phyloP scores from a whole-genome alignment of 805 yeast genomes.

The Saccharomyces mikatae region DNA sequence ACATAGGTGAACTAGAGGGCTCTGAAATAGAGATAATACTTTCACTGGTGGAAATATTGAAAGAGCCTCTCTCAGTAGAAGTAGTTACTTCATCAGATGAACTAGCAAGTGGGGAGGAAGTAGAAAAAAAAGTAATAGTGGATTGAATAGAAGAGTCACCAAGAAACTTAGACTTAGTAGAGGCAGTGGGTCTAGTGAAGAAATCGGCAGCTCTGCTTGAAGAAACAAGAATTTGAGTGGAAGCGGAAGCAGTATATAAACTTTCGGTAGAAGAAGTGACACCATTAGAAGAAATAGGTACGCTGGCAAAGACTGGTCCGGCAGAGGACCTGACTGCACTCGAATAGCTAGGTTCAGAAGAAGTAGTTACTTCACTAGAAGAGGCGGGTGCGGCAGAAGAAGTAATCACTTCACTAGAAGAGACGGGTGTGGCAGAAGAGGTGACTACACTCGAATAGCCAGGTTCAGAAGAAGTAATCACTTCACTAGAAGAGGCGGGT shows the following conservation, averaged over 20 bases:
- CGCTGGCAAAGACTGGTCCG: neutral
- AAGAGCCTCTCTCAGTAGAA: neutral
- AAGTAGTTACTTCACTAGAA: neutral
- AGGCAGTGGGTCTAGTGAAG: neutral
- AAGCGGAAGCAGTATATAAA: neutral
- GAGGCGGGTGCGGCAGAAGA: neutral
- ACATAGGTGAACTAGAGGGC: neutral
- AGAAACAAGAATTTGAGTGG: neutral
- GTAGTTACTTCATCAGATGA: neutral
- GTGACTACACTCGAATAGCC: neutral
- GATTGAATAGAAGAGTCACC: neutral
- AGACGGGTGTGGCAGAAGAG: neutral
- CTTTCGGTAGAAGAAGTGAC: neutral
- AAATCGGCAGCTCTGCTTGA: neutral
- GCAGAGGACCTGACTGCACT: neutral
- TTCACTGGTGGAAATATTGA: neutral
- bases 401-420: neutral
- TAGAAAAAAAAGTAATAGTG: neutral
- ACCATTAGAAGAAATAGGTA: neutral
- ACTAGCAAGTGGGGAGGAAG: neutral
- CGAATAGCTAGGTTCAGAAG: neutral
- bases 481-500: neutral
- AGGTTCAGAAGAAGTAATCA: neutral
- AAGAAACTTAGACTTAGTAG: neutral
- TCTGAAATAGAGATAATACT: neutral